Evolutionary conservation across 345 rosid genomes (phyloP).

Genomic region (Salix caprea): DNA sequence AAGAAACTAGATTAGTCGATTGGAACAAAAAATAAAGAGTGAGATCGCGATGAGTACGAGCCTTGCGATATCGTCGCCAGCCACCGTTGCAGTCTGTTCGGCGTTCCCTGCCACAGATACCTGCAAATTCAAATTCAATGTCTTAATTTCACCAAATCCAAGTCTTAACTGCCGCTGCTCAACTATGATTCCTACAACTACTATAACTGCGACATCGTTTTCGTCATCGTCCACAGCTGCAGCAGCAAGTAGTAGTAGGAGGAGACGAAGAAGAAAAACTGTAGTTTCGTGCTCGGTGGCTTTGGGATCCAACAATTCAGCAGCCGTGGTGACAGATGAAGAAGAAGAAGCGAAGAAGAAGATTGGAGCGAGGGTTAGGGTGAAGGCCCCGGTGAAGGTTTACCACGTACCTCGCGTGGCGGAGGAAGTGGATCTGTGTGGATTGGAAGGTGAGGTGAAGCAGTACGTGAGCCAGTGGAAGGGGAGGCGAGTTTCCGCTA

Average conservation of each 20-base stretch:
- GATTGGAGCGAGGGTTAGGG: slow-evolving; percentile 67
- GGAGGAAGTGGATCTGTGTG: slow-evolving; percentile 71
- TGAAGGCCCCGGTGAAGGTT: slow-evolving; percentile 72
- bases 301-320: slow-evolving; percentile 4
- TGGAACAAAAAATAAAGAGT: not conserved
- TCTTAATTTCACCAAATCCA: not conserved
- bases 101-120: not conserved
- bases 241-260: not conserved
- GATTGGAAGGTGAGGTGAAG: slow-evolving; percentile 75
- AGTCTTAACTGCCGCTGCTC: not conserved
- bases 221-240: not conserved
- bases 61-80: slow-evolving; percentile 7
- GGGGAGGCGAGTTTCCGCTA: slow-evolving; percentile 77
- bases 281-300: slow-evolving; percentile 1
- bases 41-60: not conserved
- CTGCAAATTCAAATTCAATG: not conserved
- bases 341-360: slow-evolving; percentile 31
- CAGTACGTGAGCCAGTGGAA: slow-evolving; percentile 66
- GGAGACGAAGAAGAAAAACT: not conserved
- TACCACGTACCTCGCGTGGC: slow-evolving; percentile 78
- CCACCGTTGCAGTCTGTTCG: not conserved
- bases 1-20: not conserved
- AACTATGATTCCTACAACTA: not conserved
- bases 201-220: not conserved
- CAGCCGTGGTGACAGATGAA: not conserved